Base-by-base conservation (phyloP, 2,329 filamentous ascomycete genomes). In the Incumbomyces lentus region DNA sequence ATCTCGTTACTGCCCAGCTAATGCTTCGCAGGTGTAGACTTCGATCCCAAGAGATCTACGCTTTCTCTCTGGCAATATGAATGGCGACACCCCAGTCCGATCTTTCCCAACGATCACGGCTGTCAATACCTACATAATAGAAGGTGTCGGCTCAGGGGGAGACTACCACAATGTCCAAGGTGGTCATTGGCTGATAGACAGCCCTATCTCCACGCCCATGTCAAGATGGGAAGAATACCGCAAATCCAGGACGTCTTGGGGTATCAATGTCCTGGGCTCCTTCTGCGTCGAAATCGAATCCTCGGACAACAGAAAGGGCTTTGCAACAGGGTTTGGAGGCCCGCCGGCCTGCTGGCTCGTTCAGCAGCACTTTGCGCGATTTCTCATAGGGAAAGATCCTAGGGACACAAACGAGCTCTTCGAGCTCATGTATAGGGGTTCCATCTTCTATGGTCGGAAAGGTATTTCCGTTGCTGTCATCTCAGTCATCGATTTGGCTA, bases 391-490 rank as follows among this genome's bases (percentile, higher is more conserved):
- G 35, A 82, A 86, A 58, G 89, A 95, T 64, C 88, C 88, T 10
- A 77, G 89, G 57, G 87, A 95, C 62, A 93, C 86, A 44, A 95
- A 94, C 67, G 77, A 89, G 52, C 72, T 95, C 26, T 95, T 93
- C 62, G 89, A 95, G 71, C 87, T 93, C 65, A 95, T 95, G 89
- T 95, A 95, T 72, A 81, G 88, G 50, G 85, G 77, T 1, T 93
- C 87, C 56, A 93, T 95, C 86, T 95, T 95, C 72, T 95, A 95
- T 62, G 89, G 89, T 51, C 82, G 89, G 55, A 95, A 95, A 66
- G 89, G 89, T 39, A 78, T 95, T 1, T 84, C 89, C 1, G 78
- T 90, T 10, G 89, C 89, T 44, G 83, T 93, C 60, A 95, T 95
- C 60, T 94, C 87, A 1, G 89, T 95, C 54, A 92, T 95, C 59